These are phyloP conservation scores for Populus tomentosa DNA, from an alignment of 441 rosid species.

Conservation along the genomic window DNA sequence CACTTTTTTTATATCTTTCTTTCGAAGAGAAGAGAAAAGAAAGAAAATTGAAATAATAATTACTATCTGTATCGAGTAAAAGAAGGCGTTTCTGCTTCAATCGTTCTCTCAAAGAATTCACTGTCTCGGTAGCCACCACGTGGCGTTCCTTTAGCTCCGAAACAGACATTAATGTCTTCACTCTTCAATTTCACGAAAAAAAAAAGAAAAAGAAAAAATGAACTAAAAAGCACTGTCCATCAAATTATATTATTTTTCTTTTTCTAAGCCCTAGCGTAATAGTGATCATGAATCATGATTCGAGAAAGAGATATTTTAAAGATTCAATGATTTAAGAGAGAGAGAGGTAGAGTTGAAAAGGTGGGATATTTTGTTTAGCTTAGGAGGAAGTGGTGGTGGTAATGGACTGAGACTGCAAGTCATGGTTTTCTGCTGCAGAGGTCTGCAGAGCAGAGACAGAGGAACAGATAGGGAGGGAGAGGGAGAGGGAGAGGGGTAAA, in stretches of 20 bases:
- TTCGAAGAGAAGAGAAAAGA: not conserved
- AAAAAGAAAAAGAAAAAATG: not conserved
- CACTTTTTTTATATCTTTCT: too few species aligned
- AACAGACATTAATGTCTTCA: conserved; percentile 54
- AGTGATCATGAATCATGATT: not conserved
- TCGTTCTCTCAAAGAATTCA: conserved; percentile 58
- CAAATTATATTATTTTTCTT: not conserved
- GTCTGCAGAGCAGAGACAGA: conserved; percentile 7
- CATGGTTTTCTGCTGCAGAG: conserved; percentile 3
- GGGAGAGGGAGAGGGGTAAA: not conserved
- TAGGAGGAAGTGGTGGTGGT: not conserved
- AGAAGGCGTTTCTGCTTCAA: conserved; percentile 74
- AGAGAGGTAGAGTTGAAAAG: not conserved
- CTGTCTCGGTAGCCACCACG: conserved; percentile 59
- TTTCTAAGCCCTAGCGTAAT: not conserved
- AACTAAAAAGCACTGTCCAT: conserved; percentile 1
- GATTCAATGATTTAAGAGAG: not conserved
- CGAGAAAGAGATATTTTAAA: not conserved
- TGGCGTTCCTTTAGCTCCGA: conserved; percentile 87
- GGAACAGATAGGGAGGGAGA: too few species aligned
- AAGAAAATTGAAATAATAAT: not conserved
- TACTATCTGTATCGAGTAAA: conserved; percentile 82
- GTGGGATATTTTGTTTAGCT: not conserved
- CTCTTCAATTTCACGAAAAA: too few species aligned
- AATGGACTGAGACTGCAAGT: conserved; percentile 9